These are phyloP conservation scores for Dalechampia spathulata DNA, from an alignment of 441 rosid genomes.

Conservation along the genomic window DNA sequence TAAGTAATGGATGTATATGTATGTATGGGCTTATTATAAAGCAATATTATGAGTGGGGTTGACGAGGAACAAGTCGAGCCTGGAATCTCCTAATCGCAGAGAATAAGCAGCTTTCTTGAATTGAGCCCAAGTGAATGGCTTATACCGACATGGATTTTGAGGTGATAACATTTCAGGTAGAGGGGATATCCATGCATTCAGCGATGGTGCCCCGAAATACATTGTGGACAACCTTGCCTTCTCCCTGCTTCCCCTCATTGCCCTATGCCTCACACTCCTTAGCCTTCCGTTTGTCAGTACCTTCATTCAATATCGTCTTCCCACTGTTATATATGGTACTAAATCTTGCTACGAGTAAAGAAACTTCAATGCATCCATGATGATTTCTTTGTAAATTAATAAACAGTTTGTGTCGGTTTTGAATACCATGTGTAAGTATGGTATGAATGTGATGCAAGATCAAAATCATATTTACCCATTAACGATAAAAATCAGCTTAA, in stretches of 20 bases:
- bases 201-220: slow-evolving; percentile 83
- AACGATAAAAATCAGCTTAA: too few species aligned
- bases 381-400: too few species aligned
- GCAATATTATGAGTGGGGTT: not conserved
- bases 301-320: slow-evolving; percentile 18
- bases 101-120: slow-evolving; percentile 67
- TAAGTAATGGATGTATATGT: too few species aligned
- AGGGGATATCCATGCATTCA: slow-evolving; percentile 45
- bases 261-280: slow-evolving; percentile 73
- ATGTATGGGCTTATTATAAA: too few species aligned
- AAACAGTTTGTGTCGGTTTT: too few species aligned
- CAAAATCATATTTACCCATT: too few species aligned
- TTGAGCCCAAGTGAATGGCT: slow-evolving; percentile 74
- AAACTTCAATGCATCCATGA: too few species aligned
- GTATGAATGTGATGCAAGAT: too few species aligned
- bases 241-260: slow-evolving; percentile 37
- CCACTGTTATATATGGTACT: too few species aligned
- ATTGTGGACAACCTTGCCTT: slow-evolving; percentile 68
- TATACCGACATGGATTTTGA: slow-evolving; percentile 38
- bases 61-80: slow-evolving; percentile 66
- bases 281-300: slow-evolving; percentile 79
- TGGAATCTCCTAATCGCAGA: slow-evolving; percentile 47
- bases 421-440: too few species aligned
- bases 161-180: slow-evolving; percentile 49
- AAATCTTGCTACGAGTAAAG: too few species aligned